These are phyloP conservation scores for Aspergillus fumigatiaffinis DNA, from an alignment of 2,329 filamentous ascomycete genomes.

Conservation along the genomic window DNA sequence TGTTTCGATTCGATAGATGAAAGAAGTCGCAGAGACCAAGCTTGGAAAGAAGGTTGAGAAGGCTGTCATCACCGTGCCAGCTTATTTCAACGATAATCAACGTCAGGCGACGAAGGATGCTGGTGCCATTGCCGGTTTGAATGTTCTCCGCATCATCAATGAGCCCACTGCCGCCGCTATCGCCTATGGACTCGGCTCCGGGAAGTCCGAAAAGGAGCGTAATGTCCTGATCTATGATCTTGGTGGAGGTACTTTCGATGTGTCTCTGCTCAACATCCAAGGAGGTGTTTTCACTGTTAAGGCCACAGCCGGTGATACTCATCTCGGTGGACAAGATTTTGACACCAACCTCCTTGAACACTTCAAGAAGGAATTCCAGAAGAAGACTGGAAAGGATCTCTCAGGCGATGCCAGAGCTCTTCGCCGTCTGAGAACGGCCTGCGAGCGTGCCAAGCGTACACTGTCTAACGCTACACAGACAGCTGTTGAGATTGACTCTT, in stretches of 20 bases:
- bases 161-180: conserved; percentile 98
- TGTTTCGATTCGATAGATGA: conserved; percentile 64
- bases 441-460: conserved; percentile 99
- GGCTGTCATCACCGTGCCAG: conserved; percentile 97
- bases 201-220: conserved; percentile 95
- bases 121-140: conserved; percentile 93
- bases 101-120: conserved; percentile 99
- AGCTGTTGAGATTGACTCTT: conserved; percentile 96
- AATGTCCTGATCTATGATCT: conserved; percentile 99
- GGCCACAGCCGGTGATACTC: conserved; percentile 95
- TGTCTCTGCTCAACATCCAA: conserved; percentile 97
- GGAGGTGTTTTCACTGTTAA: conserved; percentile 99
- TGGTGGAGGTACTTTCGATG: conserved; percentile 99
- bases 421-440: conserved; percentile 92
- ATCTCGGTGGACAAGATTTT: conserved; percentile 93
- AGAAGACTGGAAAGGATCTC: conserved; percentile 77
- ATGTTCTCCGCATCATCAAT: conserved; percentile 99
- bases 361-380: conserved; percentile 91
- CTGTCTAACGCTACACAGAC: conserved; percentile 96
- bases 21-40: conserved; percentile 98
- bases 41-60: conserved; percentile 98
- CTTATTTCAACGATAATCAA: conserved; percentile 99
- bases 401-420: conserved; percentile 84
- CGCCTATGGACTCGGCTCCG: conserved; percentile 92
- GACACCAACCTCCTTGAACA: conserved; percentile 93